Percentiles rank a stretch among this genome's conserved stretches.
These are phyloP conservation scores for Rhizopogon rudus DNA, from an alignment of 768 basidiomycete genomes.

Conservation along the genomic window DNA sequence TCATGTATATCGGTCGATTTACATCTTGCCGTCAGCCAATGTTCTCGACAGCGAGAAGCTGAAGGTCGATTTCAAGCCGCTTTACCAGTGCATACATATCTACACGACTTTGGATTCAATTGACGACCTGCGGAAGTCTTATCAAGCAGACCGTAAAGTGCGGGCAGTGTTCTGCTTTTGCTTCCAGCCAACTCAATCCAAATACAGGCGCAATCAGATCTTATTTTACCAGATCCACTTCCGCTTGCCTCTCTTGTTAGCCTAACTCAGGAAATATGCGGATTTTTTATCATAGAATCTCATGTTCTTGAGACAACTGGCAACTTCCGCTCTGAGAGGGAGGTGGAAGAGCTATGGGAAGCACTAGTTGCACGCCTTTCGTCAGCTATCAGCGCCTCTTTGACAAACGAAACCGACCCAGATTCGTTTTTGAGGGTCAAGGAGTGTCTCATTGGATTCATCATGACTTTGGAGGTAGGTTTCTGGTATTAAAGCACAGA, in stretches of 20 bases:
- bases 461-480: conserved; percentile 86
- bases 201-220: conserved; percentile 87
- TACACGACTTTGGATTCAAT: conserved; percentile 89
- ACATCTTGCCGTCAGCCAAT: conserved; percentile 51
- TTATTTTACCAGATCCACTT: conserved; percentile 80
- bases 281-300: conserved; percentile 95
- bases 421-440: conserved; percentile 82
- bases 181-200: conserved; percentile 10
- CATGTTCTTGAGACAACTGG: conserved; percentile 88
- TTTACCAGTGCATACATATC: conserved; percentile 97
- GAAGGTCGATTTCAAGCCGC: conserved; percentile 87
- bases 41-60: conserved; percentile 89
- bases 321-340: conserved; percentile 82
- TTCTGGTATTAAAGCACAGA: not conserved
- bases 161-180: not conserved
- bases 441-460: conserved; percentile 77
- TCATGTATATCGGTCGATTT: not conserved
- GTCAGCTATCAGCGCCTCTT: conserved; percentile 64
- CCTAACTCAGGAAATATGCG: conserved; percentile 91
- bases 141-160: conserved; percentile 96
- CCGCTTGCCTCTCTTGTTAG: conserved; percentile 60
- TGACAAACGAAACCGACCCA: conserved; percentile 71
- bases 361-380: conserved; percentile 72
- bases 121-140: conserved; percentile 84
- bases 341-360: conserved; percentile 96